Evolutionary conservation across 2,329 filamentous ascomycete genomes (phyloP), one percentile per base, ranked within the genome.

Genomic region (Diaporthe sp.): DNA sequence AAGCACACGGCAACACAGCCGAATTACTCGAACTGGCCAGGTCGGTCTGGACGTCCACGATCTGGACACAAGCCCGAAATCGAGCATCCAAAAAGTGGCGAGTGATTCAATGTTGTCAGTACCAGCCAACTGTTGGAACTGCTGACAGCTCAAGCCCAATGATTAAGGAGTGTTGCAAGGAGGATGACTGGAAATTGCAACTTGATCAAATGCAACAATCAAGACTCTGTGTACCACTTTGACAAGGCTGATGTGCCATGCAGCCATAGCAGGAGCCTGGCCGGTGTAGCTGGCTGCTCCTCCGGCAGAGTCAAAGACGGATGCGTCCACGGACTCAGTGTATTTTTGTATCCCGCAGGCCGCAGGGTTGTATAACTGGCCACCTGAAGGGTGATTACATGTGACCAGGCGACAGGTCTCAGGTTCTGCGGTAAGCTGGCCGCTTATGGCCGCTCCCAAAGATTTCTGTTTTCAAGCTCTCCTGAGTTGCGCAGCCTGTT

Each of bases 341-440:
- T 63, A 71, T 71, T 63, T 44, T 63, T 50, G 70, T 63, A 42
- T 35, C 25, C 47, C 25, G 30, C 35, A 13, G 47, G 44, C 47
- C 25, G 30, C 35, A 13, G 47, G 44, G n/a, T 39, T 27, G 30
- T 68, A 30, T 53, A 68, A 22, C 22, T 68, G 63, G 63, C 63
- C 63, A 27, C 63, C 63, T 66, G 61, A 66, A 50, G 10, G 37
- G 27, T 27, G 42, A 66, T 25, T 50, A 66, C 35, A 50, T 65
- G 39, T 50, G 61, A 50, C 61, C 61, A 25, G 61, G 61, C 44
- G 61, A 66, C 61, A 39, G 25, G 69, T 61, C 53, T 71, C 69
- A 53, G 55, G 63, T 30, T 53, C n/a, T 47, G 56, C 59, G 35
- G 69, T 71, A 71, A 71, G 56, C 42, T 71, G 42, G 56, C 44